Base-by-base conservation (phyloP, 1,284 basidiomycete species). In the Mycosarcoma mackinlayi region DNA sequence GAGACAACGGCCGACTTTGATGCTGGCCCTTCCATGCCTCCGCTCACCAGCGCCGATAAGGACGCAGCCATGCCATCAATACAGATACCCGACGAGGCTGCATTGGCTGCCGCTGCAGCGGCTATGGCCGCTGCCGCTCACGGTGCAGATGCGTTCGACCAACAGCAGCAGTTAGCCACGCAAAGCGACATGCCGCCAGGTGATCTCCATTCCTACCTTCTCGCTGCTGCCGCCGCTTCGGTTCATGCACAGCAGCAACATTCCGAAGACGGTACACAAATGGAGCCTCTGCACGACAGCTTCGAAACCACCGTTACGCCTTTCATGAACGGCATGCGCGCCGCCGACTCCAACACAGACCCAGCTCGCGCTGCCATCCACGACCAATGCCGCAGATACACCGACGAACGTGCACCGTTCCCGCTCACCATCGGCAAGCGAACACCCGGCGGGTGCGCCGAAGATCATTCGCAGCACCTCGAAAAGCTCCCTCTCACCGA, bases 161-260 rank as follows among this genome's bases (percentile, higher is more conserved):
- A 59, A 19, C 49, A 54, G 34, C 38, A 41, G 23, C 19, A 39
- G n/a, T 5, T n/a, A 19, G 19, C 8, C 37, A 38, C 18, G 18
- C n/a, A 13, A 8, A 38, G 9, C 37, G 21, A 19, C 37, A 38
- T n/a, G n/a, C n/a, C 13, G 4, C 18, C 55, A 1, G 59, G 56
- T 16, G 64, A 65, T 30, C 64, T 75, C 53, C 40, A 59, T 37
- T 65, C 73, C 13, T 75, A 71, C 18, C 54, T 75, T 11, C 60
- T 75, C 11, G 73, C 69, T 21, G 67, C 65, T 6, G 71, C 73
- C 7, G 73, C 73, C 4, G 73, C 68, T 3, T 71, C 69, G 1
- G 65, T 66, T 13, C 68, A 64, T 9, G 64, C 70, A 24, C 68
- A 72, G 51, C 73, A 75, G 18, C 73, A 58, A 4, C 21, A 27